Percentiles rank a stretch among this genome's conserved stretches.
Evolutionary conservation across 2,329 filamentous ascomycete species (phyloP).

Genomic region (Colletotrichum plurivorum): DNA sequence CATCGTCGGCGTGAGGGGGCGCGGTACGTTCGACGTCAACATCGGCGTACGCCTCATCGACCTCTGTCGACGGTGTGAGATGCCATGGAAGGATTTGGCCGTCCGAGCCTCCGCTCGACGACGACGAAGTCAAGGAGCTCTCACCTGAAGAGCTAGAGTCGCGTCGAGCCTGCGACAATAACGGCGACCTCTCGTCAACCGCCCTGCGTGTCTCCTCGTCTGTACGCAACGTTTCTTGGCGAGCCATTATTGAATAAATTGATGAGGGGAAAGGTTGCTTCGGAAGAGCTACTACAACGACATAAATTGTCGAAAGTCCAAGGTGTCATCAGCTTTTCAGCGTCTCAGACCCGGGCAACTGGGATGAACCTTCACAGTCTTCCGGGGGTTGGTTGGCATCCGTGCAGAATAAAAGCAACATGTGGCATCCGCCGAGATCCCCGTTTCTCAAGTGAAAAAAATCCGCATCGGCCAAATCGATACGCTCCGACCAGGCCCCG

Average conservation of each 20-base stretch:
- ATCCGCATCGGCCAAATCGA: slow-evolving; percentile 18
- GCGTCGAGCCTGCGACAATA: slow-evolving; percentile 26
- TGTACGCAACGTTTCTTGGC: slow-evolving; percentile 5
- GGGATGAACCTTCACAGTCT: slow-evolving; percentile 23
- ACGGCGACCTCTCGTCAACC: slow-evolving; percentile 29
- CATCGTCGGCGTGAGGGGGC: slow-evolving; percentile 2
- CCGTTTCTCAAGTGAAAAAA: neutral
- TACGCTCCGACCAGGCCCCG: neutral
- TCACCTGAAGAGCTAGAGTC: slow-evolving; percentile 37
- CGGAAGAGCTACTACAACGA: slow-evolving; percentile 3
- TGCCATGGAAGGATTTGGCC: slow-evolving; percentile 35
- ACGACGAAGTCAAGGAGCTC: slow-evolving; percentile 31
- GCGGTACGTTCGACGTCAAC: slow-evolving; percentile 36
- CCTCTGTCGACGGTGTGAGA: slow-evolving; percentile 31
- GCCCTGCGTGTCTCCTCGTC: neutral
- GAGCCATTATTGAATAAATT: slow-evolving; percentile 15
- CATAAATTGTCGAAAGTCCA: slow-evolving; percentile 3
- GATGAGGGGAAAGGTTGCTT: neutral
- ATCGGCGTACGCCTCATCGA: slow-evolving; percentile 21
- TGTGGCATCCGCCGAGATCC: slow-evolving; percentile 15
- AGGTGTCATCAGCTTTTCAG: slow-evolving; percentile 27
- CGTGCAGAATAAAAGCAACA: neutral
- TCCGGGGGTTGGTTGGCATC: neutral
- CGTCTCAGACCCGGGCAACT: slow-evolving; percentile 4
- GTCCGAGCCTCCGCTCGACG: slow-evolving; percentile 36